Evolutionary conservation across 2,329 filamentous ascomycete genomes (phyloP).

Genomic region (Botrytis galanthina): DNA sequence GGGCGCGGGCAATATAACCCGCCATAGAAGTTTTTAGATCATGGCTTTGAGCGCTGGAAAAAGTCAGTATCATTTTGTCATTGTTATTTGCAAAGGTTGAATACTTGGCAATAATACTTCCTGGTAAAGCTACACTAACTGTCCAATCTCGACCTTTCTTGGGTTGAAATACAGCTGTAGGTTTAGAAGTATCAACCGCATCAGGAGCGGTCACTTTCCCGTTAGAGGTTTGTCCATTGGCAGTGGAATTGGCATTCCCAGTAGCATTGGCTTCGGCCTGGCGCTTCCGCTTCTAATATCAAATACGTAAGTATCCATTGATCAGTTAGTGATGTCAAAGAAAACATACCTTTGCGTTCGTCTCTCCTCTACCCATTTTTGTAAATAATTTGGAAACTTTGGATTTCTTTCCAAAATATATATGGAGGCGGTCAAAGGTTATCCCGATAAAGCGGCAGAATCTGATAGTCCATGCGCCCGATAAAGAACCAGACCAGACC

Average conservation of each 20-base stretch:
- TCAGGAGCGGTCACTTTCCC: constrained; percentile 32
- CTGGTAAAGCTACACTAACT: constrained; percentile 73
- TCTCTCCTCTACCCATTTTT: constrained; percentile 37
- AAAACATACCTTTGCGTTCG: constrained; percentile 33
- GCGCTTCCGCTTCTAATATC: constrained; percentile 38
- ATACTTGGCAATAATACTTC: constrained; percentile 74
- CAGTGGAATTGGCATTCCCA: constrained; percentile 28
- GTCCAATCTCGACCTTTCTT: constrained; percentile 66
- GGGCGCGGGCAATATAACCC: constrained; percentile 74
- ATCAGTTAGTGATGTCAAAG: neutral
- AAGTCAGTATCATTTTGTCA: constrained; percentile 16
- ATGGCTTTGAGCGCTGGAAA: constrained; percentile 35
- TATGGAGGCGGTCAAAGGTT: constrained; percentile 22
- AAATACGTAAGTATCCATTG: constrained; percentile 3
- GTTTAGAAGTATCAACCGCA: constrained; percentile 55
- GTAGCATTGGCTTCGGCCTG: constrained; percentile 32
- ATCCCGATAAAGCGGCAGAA: constrained; percentile 24
- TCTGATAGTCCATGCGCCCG: constrained; percentile 14
- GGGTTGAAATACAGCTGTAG: constrained; percentile 66
- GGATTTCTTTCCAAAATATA: constrained; percentile 20
- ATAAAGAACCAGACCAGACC: constrained; percentile 14
- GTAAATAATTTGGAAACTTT: constrained; percentile 11
- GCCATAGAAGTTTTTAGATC: constrained; percentile 73
- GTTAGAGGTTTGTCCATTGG: constrained; percentile 24
- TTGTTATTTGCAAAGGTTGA: constrained; percentile 33